Conservation (phyloP, 176 grass and related monocot genomes). For the Cenchrus purpureus region DNA sequence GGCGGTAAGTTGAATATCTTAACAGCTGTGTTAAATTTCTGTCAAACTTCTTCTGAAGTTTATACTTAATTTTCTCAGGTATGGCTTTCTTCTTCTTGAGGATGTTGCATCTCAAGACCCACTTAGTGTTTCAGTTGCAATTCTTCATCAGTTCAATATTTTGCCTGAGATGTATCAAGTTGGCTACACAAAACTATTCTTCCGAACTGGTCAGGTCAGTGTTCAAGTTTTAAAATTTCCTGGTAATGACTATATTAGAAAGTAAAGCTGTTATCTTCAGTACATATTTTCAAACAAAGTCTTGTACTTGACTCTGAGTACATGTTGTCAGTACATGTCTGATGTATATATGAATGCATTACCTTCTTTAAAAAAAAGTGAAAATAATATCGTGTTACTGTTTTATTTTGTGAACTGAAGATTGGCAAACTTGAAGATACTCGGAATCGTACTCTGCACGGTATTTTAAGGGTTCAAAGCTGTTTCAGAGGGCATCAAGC, state of each 20-base stretch:
- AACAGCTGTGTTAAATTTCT: conserved; percentile 27
- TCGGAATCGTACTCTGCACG: conserved; percentile 87
- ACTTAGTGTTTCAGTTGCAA: conserved; percentile 94
- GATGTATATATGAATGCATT: background rate
- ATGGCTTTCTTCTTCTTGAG: conserved; percentile 96
- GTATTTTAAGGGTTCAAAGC: conserved; percentile 98
- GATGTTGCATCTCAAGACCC: conserved; percentile 88
- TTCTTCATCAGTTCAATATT: conserved; percentile 98
- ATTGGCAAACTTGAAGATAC: conserved; percentile 95
- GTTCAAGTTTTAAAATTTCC: conserved; percentile 20
- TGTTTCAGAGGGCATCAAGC: conserved; percentile 96
- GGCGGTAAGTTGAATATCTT: conserved; percentile 63
- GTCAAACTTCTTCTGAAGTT: conserved; percentile 8
- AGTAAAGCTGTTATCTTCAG: conserved; percentile 24
- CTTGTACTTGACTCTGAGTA: background rate
- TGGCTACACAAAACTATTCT: conserved; percentile 98
- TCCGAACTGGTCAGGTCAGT: conserved; percentile 95
- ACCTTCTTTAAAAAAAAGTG: conserved; percentile 16
- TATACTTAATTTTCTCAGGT: conserved; percentile 57
- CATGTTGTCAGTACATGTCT: background rate
- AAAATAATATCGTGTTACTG: conserved; percentile 30
- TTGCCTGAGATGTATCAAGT: conserved; percentile 99
- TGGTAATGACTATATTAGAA: conserved; percentile 3
- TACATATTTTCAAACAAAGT: conserved; percentile 31
- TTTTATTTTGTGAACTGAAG: conserved; percentile 50